Evolutionary conservation across 2,329 filamentous ascomycete genomes (phyloP).

Genomic region (Trichoderma oligosporum): DNA sequence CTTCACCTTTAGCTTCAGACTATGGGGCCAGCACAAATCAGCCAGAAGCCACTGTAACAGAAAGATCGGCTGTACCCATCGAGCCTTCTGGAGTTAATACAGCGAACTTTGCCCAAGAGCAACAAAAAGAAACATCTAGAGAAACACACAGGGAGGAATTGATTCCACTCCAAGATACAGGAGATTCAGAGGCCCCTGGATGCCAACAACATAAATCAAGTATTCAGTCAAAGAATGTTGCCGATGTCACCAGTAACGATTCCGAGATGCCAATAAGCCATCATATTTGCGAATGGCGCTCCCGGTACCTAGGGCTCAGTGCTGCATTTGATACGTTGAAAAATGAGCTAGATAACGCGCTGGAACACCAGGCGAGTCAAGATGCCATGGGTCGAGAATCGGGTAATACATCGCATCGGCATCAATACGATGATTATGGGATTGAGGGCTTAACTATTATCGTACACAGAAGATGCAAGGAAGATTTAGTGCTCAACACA

Average conservation of each 20-base stretch:
- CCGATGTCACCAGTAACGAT: not conserved
- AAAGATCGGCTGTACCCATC: too few relatives aligned
- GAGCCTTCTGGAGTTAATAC: too few relatives aligned
- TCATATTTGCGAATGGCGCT: conserved; percentile 18
- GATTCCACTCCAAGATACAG: too few relatives aligned
- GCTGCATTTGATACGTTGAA: conserved; percentile 15
- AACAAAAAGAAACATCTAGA: not conserved
- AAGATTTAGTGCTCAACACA: conserved; percentile 51
- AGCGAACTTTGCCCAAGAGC: too few relatives aligned
- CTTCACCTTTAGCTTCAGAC: not conserved
- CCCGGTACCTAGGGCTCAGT: conserved; percentile 16
- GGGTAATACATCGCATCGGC: not conserved
- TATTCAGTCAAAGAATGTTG: not conserved
- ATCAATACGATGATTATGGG: conserved; percentile 35
- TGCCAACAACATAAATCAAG: not conserved
- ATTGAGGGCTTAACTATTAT: conserved; percentile 50
- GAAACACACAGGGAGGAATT: not conserved
- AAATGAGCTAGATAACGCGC: not conserved
- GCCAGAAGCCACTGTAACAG: too few relatives aligned
- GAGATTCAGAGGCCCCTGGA: not conserved
- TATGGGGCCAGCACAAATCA: too few relatives aligned
- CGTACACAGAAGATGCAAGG: conserved; percentile 47
- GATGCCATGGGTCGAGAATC: not conserved
- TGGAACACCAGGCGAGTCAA: not conserved
- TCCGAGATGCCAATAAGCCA: not conserved